A percentile compares a stretch with the other conserved stretches of the same genome.
phyloP scores from a whole-genome alignment of 2,329 filamentous ascomycete species.

The Talaromyces albobiverticillius region DNA sequence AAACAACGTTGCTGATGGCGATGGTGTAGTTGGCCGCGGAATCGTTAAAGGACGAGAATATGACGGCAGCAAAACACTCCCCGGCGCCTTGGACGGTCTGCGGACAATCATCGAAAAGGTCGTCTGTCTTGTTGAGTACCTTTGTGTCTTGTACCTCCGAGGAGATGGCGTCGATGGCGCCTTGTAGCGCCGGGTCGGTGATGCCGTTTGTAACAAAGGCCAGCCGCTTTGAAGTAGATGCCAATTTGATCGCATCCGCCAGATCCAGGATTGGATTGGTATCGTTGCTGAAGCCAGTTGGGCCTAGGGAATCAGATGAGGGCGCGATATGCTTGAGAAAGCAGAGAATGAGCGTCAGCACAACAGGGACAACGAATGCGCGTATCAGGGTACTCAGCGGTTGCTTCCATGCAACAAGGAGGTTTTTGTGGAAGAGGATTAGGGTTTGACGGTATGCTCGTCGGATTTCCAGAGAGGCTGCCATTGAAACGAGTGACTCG shows the following conservation, averaged over 20 bases:
- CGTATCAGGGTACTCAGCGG: slow-evolving; percentile 2
- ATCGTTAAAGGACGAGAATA: not conserved
- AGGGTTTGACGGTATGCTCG: not conserved
- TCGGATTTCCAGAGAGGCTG: not conserved
- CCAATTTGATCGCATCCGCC: not conserved
- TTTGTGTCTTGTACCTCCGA: not conserved
- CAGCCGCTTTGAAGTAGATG: not conserved
- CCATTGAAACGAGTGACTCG: not conserved
- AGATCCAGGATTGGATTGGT: not conserved
- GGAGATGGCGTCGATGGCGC: not conserved
- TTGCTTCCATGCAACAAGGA: slow-evolving; percentile 4
- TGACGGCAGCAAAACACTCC: not conserved
- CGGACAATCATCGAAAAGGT: not conserved
- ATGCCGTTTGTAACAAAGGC: slow-evolving; percentile 4
- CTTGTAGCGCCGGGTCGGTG: not conserved
- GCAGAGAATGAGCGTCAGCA: slow-evolving; percentile 1
- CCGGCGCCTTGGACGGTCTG: slow-evolving; percentile 4
- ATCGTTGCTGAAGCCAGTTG: slow-evolving; percentile 1
- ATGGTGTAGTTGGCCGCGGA: not conserved
- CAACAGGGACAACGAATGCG: not conserved
- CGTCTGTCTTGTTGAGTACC: not conserved
- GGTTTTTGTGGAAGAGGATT: slow-evolving; percentile 3
- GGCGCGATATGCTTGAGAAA: slow-evolving; percentile 4
- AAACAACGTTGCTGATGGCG: not conserved
- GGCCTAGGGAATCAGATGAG: not conserved